These are phyloP conservation scores for Silene coronaria DNA, from an alignment of 179 eudicot genomes.

Conservation along the genomic window DNA sequence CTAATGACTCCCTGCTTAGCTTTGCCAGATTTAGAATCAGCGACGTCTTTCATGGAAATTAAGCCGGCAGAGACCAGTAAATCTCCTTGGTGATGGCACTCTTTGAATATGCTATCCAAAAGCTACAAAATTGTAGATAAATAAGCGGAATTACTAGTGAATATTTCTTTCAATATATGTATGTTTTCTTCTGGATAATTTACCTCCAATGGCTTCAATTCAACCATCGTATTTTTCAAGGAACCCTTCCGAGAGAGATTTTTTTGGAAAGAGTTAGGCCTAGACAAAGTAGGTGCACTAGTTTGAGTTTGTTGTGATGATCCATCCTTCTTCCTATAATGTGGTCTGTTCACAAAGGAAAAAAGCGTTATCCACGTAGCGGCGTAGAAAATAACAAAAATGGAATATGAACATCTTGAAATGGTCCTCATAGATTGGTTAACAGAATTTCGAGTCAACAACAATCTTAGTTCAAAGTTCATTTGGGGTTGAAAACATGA, in stretches of 20 bases:
- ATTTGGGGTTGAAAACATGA: not conserved
- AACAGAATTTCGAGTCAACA: not conserved
- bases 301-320: slow-evolving; percentile 25
- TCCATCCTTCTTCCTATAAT: slow-evolving; percentile 43
- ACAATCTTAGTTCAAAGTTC: not conserved
- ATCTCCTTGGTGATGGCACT: slow-evolving; percentile 59
- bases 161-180: not conserved
- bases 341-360: slow-evolving; percentile 44
- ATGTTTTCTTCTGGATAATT: not conserved
- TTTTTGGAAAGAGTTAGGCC: slow-evolving; percentile 45
- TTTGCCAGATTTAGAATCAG: slow-evolving; percentile 62
- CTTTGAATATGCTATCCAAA: slow-evolving; percentile 55
- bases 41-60: slow-evolving; percentile 63
- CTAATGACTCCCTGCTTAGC: slow-evolving; percentile 42
- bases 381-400: not conserved
- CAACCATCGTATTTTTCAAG: slow-evolving; percentile 44
- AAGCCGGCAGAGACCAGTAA: slow-evolving; percentile 50
- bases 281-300: slow-evolving; percentile 44
- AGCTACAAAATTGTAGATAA: slow-evolving; percentile 35
- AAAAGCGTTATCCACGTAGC: not conserved
- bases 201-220: slow-evolving; percentile 82
- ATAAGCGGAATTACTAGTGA: not conserved
- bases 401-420: not conserved
- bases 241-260: slow-evolving; percentile 50
- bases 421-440: not conserved